phyloP scores from a whole-genome alignment of 2,329 filamentous ascomycete species.

The Teratosphaeria destructans region DNA sequence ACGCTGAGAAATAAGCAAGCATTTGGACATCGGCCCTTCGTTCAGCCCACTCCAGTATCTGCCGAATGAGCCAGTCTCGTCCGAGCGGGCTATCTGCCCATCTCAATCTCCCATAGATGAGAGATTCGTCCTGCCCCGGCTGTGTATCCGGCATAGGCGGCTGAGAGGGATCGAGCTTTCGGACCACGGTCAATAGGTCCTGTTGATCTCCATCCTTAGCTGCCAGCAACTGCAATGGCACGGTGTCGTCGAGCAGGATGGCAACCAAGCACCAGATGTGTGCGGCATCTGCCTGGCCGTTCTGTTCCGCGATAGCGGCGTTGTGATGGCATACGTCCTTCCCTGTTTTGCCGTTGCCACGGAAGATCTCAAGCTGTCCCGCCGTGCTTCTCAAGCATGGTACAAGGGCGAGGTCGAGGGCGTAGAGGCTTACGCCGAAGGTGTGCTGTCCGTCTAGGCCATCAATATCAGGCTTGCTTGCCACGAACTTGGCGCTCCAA shows the following conservation, averaged over 20 bases:
- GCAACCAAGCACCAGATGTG: constrained; percentile 76
- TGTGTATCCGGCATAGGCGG: background rate
- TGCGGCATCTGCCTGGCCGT: constrained; percentile 60
- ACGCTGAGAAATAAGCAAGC: constrained; percentile 54
- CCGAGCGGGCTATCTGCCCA: constrained; percentile 51
- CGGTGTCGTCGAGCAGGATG: constrained; percentile 65
- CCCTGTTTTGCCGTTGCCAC: constrained; percentile 44
- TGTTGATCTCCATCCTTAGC: background rate
- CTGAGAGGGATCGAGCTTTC: background rate
- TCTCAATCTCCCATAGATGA: constrained; percentile 12
- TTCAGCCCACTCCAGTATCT: constrained; percentile 51
- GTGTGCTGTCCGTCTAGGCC: constrained; percentile 36
- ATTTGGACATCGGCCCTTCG: constrained; percentile 52
- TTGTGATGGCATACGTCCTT: constrained; percentile 79
- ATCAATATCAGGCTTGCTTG: constrained; percentile 9
- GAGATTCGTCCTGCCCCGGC: background rate
- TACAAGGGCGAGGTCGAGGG: constrained; percentile 43
- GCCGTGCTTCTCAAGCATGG: constrained; percentile 69
- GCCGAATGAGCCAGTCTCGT: constrained; percentile 44
- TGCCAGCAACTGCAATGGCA: constrained; percentile 42
- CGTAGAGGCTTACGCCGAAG: constrained; percentile 64
- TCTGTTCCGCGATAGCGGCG: constrained; percentile 60
- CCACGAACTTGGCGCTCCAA: constrained; percentile 24
- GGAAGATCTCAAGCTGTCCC: constrained; percentile 71
- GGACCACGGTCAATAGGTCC: constrained; percentile 2